A percentile compares a stretch with the other conserved stretches of the same genome.
Evolutionary conservation across 768 basidiomycete genomes (phyloP).

Genomic region (Baorangia bicolor): DNA sequence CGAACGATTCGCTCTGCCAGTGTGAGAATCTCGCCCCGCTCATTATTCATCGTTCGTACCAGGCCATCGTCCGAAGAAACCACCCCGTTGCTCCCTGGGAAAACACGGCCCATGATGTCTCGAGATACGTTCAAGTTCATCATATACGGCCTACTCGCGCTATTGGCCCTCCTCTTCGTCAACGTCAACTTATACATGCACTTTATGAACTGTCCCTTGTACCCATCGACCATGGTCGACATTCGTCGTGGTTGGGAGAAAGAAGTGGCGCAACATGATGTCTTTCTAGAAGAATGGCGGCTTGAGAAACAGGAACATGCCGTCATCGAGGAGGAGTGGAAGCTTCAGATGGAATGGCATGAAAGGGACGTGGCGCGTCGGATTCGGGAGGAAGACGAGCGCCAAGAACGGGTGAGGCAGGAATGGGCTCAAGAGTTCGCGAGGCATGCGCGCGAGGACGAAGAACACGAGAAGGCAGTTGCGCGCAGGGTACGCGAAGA

Average conservation of each 20-base stretch:
- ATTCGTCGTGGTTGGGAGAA: constrained; percentile 13
- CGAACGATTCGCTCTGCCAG: no score
- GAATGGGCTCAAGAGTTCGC: constrained; percentile 5
- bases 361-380: constrained; percentile 6
- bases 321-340: neutral
- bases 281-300: constrained; percentile 3
- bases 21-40: neutral
- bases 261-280: neutral
- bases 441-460: neutral
- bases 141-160: neutral
- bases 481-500: neutral
- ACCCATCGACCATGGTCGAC: constrained; percentile 4
- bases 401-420: constrained; percentile 4
- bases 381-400: constrained; percentile 3
- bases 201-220: constrained; percentile 8
- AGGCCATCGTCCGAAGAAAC: constrained; percentile 4
- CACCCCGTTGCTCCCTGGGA: constrained; percentile 8
- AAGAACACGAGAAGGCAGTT: constrained; percentile 2
- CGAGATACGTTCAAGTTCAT: neutral
- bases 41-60: no score
- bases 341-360: constrained; percentile 11
- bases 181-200: neutral
- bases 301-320: constrained; percentile 6
- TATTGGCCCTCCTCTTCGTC: neutral
- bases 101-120: neutral